Conservation (phyloP, 805 yeast genomes). For the Kuraishia piskuri region DNA sequence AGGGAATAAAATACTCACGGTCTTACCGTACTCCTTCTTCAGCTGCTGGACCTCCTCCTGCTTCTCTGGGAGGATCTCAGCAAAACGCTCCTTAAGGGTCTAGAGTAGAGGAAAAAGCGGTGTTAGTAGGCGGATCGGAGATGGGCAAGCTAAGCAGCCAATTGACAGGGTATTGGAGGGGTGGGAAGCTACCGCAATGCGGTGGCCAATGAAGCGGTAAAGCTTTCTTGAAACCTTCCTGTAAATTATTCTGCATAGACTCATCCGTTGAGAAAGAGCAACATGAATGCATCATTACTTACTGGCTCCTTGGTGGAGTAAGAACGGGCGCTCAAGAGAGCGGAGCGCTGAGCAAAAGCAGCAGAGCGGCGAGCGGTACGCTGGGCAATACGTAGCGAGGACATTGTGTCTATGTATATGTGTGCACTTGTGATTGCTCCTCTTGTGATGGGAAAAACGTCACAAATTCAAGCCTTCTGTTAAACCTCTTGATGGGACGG, state of each 20-base stretch:
- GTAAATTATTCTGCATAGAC: too few species aligned
- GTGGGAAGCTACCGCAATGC: neutral
- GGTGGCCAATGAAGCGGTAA: neutral
- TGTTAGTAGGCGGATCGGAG: neutral
- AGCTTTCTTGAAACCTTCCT: neutral
- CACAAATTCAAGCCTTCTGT: neutral
- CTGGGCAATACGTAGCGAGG: constrained; percentile 7
- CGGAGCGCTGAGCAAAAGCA: constrained; percentile 14
- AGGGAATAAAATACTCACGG: constrained; percentile 34
- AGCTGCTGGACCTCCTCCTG: constrained; percentile 86
- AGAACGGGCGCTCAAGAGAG: constrained; percentile 18
- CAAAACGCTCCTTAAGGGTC: constrained; percentile 91
- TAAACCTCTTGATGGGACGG: neutral
- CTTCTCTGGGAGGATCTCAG: constrained; percentile 84
- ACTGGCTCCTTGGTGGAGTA: constrained; percentile 31
- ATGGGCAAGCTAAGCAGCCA: neutral
- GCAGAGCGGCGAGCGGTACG: constrained; percentile 21
- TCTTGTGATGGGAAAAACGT: neutral
- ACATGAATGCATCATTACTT: constrained; percentile 7
- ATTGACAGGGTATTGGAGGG: neutral
- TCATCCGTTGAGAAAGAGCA: neutral
- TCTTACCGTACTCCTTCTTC: constrained; percentile 84
- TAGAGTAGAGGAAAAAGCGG: constrained; percentile 19
- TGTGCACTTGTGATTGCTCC: neutral
- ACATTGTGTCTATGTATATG: constrained; percentile 1